Conservation (phyloP, 192 early-diverging fungal species). For the Coemansia sp. region DNA sequence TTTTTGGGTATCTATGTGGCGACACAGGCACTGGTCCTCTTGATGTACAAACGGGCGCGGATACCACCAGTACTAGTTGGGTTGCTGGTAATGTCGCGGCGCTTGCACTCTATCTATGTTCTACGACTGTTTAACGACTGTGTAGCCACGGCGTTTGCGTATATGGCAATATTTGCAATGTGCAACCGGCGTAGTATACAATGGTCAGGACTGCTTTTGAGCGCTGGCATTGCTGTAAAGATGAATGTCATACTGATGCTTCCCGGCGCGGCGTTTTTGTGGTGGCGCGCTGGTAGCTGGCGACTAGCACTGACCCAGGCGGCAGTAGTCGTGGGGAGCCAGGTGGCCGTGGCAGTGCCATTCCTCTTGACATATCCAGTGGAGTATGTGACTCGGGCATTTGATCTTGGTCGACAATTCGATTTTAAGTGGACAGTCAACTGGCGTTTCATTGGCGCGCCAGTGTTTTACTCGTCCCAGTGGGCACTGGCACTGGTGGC, state of each 20-base stretch:
- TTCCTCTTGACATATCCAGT: constrained; percentile 60
- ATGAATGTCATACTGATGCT: constrained; percentile 95
- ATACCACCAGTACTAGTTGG: constrained; percentile 67
- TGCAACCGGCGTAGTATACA: constrained; percentile 51
- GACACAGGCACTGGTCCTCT: constrained; percentile 66
- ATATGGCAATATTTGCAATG: constrained; percentile 67
- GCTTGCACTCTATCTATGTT: constrained; percentile 93
- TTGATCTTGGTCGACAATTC: constrained; percentile 88
- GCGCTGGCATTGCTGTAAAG: constrained; percentile 83
- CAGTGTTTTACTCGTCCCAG: constrained; percentile 62
- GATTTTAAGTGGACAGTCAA: constrained; percentile 94
- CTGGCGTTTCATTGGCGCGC: constrained; percentile 80
- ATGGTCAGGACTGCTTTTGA: constrained; percentile 43
- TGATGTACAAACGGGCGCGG: constrained; percentile 65
- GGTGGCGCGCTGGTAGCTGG: constrained; percentile 37
- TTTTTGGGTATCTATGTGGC: constrained; percentile 77
- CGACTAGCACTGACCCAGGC: constrained; percentile 12
- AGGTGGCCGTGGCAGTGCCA: constrained; percentile 63
- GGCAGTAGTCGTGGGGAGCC: constrained; percentile 18
- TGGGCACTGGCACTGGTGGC: constrained; percentile 65
- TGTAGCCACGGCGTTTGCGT: constrained; percentile 84
- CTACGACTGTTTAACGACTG: constrained; percentile 93
- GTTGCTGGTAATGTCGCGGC: constrained; percentile 70
- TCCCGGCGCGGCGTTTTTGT: constrained; percentile 75
- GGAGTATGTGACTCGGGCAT: constrained; percentile 74